phyloP scores from a whole-genome alignment of 495 filamentous ascomycete species.

The Hypoxylon rickii region DNA sequence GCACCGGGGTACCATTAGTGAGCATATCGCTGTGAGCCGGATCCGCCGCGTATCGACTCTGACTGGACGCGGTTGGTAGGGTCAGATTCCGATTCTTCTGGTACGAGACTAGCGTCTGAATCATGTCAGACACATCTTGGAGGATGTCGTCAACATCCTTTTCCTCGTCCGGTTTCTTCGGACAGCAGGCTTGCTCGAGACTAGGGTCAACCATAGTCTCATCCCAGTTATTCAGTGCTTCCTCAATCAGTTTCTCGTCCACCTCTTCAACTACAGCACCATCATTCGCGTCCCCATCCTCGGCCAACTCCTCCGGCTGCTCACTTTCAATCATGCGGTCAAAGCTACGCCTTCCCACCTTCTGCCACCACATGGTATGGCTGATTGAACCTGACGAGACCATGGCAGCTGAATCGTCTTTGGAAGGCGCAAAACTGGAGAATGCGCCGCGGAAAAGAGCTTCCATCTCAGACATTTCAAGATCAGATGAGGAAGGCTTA shows the following conservation, averaged over 20 bases:
- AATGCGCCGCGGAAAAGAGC: slow-evolving; percentile 80
- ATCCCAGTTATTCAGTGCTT: slow-evolving; percentile 54
- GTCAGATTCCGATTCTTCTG: slow-evolving; percentile 80
- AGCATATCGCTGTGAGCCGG: slow-evolving; percentile 57
- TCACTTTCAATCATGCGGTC: slow-evolving; percentile 51
- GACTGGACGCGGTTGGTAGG: slow-evolving; percentile 50
- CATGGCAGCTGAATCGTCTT: slow-evolving; percentile 77
- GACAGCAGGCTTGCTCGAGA: slow-evolving; percentile 54
- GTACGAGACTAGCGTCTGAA: slow-evolving; percentile 84
- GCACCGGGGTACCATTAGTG: slow-evolving; percentile 50
- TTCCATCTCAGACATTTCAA: slow-evolving; percentile 67
- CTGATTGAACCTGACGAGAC: slow-evolving; percentile 71
- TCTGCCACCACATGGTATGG: slow-evolving; percentile 81
- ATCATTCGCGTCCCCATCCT: slow-evolving; percentile 42
- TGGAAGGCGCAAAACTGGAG: slow-evolving; percentile 83
- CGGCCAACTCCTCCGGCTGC: slow-evolving; percentile 43
- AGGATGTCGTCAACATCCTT: slow-evolving; percentile 76
- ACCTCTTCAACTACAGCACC: slow-evolving; percentile 39
- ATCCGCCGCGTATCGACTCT: slow-evolving; percentile 53
- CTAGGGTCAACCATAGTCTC: slow-evolving; percentile 54
- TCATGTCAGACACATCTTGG: slow-evolving; percentile 76
- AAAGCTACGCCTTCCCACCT: slow-evolving; percentile 65
- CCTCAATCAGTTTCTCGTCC: slow-evolving; percentile 53
- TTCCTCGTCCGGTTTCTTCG: slow-evolving; percentile 53
- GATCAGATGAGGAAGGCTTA: slow-evolving; percentile 57